These are phyloP conservation scores for Lichtheimia ramosa DNA, from an alignment of 371 early-diverging fungal species.

Conservation along the genomic window DNA sequence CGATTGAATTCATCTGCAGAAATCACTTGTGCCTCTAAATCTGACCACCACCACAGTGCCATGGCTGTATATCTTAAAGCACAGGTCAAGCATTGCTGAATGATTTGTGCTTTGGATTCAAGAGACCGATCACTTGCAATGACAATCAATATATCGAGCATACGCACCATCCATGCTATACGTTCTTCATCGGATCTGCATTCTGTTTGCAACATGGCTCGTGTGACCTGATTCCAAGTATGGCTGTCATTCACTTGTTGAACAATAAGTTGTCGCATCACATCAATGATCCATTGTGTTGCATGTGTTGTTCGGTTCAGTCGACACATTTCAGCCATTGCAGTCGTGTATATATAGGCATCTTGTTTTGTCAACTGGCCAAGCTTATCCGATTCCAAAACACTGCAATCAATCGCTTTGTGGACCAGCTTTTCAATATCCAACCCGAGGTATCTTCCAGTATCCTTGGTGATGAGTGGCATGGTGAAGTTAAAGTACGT, in stretches of 20 bases:
- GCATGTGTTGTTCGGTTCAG: constrained; percentile 16
- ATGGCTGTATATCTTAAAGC: no score
- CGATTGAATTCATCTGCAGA: no score
- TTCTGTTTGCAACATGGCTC: constrained; percentile 9
- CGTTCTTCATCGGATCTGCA: constrained; percentile 15
- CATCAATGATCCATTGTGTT: constrained; percentile 14
- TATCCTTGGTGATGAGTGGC: constrained; percentile 11
- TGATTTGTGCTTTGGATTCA: no score
- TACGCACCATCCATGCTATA: constrained; percentile 46
- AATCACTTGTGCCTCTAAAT: no score
- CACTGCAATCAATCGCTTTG: constrained; percentile 21
- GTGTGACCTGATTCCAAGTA: constrained; percentile 23
- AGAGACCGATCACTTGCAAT: constrained; percentile 13
- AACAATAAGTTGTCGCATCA: constrained; percentile 22
- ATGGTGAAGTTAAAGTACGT: constrained; percentile 19
- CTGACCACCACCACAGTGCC: no score
- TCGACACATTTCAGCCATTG: constrained; percentile 30
- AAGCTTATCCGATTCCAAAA: constrained; percentile 10
- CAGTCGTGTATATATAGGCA: constrained; percentile 13
- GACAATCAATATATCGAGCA: constrained; percentile 56
- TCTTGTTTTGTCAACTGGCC: constrained; percentile 10
- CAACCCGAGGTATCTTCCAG: not conserved
- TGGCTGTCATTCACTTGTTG: constrained; percentile 20
- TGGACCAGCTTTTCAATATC: constrained; percentile 9
- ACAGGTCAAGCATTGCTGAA: no score